phyloP scores from a whole-genome alignment of 2,329 filamentous ascomycete species.

The Ophiocordyceps camponoti-saundersi region DNA sequence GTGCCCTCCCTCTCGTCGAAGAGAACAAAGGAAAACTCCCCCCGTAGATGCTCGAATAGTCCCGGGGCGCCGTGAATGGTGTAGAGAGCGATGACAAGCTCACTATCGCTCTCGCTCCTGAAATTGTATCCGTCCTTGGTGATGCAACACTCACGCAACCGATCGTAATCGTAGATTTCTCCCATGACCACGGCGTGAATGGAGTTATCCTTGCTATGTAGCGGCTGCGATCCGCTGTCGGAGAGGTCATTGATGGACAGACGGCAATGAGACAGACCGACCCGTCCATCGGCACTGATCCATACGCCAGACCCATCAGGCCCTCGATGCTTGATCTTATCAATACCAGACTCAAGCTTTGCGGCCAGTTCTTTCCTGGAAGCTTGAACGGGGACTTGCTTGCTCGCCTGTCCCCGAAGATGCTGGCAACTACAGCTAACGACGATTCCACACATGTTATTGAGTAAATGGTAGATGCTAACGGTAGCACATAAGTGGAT shows the following conservation, averaged over 20 bases:
- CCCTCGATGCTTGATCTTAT: conserved; percentile 12
- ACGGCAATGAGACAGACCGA: conserved; percentile 28
- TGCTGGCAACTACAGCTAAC: not conserved
- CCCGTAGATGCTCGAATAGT: conserved; percentile 24
- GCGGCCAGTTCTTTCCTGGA: not conserved
- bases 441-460: not conserved
- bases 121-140: conserved; percentile 23
- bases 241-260: conserved; percentile 35
- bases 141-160: conserved; percentile 19
- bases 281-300: conserved; percentile 7
- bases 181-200: conserved; percentile 43
- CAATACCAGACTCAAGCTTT: conserved; percentile 8
- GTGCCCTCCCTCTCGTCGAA: conserved; percentile 22
- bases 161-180: conserved; percentile 38
- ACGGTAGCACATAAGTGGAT: too few species aligned
- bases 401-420: not conserved
- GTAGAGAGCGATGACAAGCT: conserved; percentile 36
- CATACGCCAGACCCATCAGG: conserved; percentile 13
- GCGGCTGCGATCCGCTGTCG: conserved; percentile 26
- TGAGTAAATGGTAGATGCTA: too few species aligned
- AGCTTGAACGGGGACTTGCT: not conserved
- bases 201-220: conserved; percentile 17
- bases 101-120: conserved; percentile 27
- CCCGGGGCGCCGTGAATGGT: conserved; percentile 22
- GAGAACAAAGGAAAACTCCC: conserved; percentile 36